phyloP scores from a whole-genome alignment of 2,329 filamentous ascomycete species.

The Coccinonectria pachysandricola region DNA sequence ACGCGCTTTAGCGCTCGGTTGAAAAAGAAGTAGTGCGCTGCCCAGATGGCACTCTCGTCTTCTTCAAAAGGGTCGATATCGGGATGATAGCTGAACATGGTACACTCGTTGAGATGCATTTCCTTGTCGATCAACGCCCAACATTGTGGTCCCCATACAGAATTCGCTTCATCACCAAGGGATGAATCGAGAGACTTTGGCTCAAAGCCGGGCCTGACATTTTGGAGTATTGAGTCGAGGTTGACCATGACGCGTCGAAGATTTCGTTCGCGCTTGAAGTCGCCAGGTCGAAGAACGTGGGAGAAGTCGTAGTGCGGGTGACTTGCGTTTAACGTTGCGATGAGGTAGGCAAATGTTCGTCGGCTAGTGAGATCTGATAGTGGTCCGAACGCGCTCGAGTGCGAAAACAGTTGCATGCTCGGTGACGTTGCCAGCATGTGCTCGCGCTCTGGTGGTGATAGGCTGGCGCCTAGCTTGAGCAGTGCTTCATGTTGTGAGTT shows the following conservation, averaged over 20 bases:
- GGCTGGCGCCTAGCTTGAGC: slow-evolving; percentile 72
- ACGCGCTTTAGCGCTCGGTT: slow-evolving; percentile 87
- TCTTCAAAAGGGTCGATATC: slow-evolving; percentile 85
- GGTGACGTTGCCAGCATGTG: slow-evolving; percentile 60
- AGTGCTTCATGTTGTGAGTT: slow-evolving; percentile 86
- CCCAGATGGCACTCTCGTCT: slow-evolving; percentile 91
- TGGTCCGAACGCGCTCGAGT: slow-evolving; percentile 84
- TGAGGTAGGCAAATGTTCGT: slow-evolving; percentile 88
- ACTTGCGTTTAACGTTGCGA: slow-evolving; percentile 90
- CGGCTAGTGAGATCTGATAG: slow-evolving; percentile 81
- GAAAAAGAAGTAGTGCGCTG: slow-evolving; percentile 95
- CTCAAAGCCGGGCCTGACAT: slow-evolving; percentile 59
- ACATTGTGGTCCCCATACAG: slow-evolving; percentile 78
- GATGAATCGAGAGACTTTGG: slow-evolving; percentile 32
- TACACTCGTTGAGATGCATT: slow-evolving; percentile 84
- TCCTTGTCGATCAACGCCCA: slow-evolving; percentile 91
- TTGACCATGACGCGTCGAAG: slow-evolving; percentile 74
- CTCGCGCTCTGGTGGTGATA: slow-evolving; percentile 72
- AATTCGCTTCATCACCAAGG: slow-evolving; percentile 36
- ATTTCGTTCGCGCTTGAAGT: slow-evolving; percentile 79
- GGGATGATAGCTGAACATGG: slow-evolving; percentile 80
- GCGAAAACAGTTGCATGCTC: slow-evolving; percentile 49
- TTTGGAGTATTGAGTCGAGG: slow-evolving; percentile 79
- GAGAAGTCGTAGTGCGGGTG: slow-evolving; percentile 93
- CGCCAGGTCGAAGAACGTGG: slow-evolving; percentile 74